Conservation (phyloP, 2,329 filamentous ascomycete species). For the Pseudogymnoascus destructans region DNA sequence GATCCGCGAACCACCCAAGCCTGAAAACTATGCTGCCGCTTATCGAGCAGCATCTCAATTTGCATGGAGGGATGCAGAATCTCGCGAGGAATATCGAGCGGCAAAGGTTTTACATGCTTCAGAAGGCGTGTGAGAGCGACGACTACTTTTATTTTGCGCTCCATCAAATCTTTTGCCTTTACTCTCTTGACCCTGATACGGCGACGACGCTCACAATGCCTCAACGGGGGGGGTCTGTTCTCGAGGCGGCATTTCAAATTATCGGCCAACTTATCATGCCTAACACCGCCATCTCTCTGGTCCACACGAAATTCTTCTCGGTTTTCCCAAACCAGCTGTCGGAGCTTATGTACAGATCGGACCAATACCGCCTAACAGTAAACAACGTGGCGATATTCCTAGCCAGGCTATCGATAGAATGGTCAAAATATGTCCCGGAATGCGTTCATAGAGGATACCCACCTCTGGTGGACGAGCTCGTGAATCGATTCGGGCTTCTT, state of each 20-base stretch:
- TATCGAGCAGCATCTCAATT: neutral
- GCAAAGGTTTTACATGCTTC: slow-evolving; percentile 41
- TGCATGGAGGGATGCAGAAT: neutral
- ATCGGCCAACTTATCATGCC: slow-evolving; percentile 33
- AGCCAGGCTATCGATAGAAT: slow-evolving; percentile 30
- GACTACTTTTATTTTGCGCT: slow-evolving; percentile 53
- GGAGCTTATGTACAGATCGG: slow-evolving; percentile 22
- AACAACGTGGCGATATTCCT: slow-evolving; percentile 33
- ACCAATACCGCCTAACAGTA: slow-evolving; percentile 24
- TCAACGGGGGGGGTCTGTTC: slow-evolving; percentile 12
- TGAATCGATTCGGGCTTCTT: slow-evolving; percentile 32
- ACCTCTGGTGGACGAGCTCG: slow-evolving; percentile 43
- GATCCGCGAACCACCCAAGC: neutral
- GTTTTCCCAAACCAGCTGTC: slow-evolving; percentile 32
- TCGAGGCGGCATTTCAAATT: slow-evolving; percentile 25
- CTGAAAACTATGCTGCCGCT: neutral
- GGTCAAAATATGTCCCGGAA: slow-evolving; percentile 28
- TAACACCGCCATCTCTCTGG: slow-evolving; percentile 31
- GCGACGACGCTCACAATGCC: slow-evolving; percentile 30
- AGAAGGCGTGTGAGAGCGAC: slow-evolving; percentile 38
- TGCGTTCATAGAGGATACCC: slow-evolving; percentile 34
- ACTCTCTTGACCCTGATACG: slow-evolving; percentile 30
- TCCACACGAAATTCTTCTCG: slow-evolving; percentile 33
- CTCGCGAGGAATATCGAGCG: slow-evolving; percentile 24
- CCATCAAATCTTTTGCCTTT: slow-evolving; percentile 52